Conservation (phyloP, 345 rosid species). For the Gossypium stocksii region DNA sequence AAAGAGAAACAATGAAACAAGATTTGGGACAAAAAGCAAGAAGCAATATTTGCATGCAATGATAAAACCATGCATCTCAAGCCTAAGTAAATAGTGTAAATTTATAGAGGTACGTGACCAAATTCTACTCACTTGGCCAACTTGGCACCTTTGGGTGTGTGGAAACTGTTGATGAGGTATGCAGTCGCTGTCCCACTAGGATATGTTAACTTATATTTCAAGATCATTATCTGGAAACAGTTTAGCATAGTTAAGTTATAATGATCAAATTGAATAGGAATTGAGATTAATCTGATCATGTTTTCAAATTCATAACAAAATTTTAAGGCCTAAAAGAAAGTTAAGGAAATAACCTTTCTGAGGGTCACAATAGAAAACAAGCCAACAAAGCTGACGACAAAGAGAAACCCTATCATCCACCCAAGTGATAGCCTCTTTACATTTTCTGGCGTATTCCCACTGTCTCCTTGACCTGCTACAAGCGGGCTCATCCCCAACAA, state of each 20-base stretch:
- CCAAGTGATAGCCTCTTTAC: constrained; percentile 58
- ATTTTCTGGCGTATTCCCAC: constrained; percentile 42
- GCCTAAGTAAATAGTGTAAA: neutral
- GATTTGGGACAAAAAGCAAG: too few relatives aligned
- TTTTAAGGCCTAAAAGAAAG: neutral
- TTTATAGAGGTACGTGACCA: neutral
- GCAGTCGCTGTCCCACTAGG: constrained; percentile 97
- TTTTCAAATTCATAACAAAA: neutral
- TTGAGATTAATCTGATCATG: too few relatives aligned
- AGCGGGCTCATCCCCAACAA: constrained; percentile 64
- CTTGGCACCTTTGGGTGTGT: constrained; percentile 87
- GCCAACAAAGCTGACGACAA: constrained; percentile 80
- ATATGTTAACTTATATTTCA: constrained; percentile 74
- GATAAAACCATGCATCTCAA: neutral
- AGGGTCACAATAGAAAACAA: constrained; percentile 78
- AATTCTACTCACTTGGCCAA: constrained; percentile 60
- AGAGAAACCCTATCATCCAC: constrained; percentile 80
- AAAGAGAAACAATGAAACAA: neutral
- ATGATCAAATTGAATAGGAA: too few relatives aligned
- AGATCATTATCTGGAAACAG: constrained; percentile 58
- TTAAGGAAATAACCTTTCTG: constrained; percentile 46
- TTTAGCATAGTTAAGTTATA: too few relatives aligned
- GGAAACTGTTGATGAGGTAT: constrained; percentile 84
- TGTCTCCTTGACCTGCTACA: constrained; percentile 51
- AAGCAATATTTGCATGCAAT: neutral